Evolutionary conservation across 306 rosid species (phyloP).

Genomic region (Pyrus bretschneideri): DNA sequence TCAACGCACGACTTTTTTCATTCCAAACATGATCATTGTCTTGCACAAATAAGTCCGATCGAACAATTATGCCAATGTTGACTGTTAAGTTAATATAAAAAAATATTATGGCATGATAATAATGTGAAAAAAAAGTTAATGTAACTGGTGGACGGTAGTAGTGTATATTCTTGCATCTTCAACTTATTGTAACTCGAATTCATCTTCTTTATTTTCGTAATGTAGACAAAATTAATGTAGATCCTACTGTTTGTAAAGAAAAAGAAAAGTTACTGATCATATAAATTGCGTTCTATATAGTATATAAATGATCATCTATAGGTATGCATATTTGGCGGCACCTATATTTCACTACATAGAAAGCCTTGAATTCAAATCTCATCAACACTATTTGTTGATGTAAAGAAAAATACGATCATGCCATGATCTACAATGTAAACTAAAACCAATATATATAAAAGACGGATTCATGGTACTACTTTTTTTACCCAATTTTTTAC

Average conservation of each 20-base stretch:
- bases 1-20: constrained; percentile 16
- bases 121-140: neutral
- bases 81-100: neutral
- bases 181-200: no score
- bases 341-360: neutral
- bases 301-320: neutral
- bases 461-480: no score
- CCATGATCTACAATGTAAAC: no score
- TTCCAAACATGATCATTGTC: neutral
- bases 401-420: no score
- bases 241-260: neutral
- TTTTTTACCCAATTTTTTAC: no score
- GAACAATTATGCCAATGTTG: neutral
- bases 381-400: no score
- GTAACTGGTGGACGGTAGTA: neutral
- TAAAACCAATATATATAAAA: no score
- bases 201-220: neutral
- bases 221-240: no score
- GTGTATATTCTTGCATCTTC: no score
- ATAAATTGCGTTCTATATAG: neutral
- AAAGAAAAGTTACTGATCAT: neutral
- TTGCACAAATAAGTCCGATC: neutral
- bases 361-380: no score
- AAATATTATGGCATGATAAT: neutral
- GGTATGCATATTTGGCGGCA: neutral